phyloP scores from a whole-genome alignment of 108 stramenopile genomes.

The Nannochloropsis salina region DNA sequence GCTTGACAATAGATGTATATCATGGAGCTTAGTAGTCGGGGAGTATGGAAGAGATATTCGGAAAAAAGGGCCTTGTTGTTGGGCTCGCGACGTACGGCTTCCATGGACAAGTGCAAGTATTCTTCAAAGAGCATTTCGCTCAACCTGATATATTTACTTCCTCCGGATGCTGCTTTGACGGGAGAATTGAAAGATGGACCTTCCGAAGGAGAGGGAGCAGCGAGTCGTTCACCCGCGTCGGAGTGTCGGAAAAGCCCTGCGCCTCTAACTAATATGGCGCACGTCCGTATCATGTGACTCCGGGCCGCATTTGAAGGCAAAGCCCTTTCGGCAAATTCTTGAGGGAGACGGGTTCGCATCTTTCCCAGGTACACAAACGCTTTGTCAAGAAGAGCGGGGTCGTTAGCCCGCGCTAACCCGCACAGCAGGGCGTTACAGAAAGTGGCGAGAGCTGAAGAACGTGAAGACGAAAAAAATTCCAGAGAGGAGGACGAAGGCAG shows the following conservation, averaged over 20 bases:
- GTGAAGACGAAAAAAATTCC: not conserved
- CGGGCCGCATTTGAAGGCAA: not conserved
- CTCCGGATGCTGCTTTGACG: not conserved
- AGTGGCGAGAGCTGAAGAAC: not conserved
- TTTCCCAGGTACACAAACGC: not conserved
- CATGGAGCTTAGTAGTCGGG: not conserved
- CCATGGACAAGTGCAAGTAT: not conserved
- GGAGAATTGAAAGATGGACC: not conserved
- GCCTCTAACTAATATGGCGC: not conserved
- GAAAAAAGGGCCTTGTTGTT: not conserved
- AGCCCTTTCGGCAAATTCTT: not conserved
- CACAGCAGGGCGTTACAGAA: slow-evolving; percentile 11
- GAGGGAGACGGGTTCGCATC: not conserved
- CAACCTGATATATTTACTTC: not conserved
- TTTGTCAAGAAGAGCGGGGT: not conserved
- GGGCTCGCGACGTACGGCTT: not conserved
- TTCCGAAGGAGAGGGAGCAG: too few species aligned
- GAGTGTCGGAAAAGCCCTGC: not conserved
- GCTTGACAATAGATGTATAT: not conserved
- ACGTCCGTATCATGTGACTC: not conserved
- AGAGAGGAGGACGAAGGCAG: not conserved
- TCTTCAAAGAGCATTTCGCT: slow-evolving; percentile 14
- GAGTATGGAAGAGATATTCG: not conserved
- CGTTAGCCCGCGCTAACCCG: not conserved
- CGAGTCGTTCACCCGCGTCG: not conserved